Conservation (phyloP, 257 asterid genomes). For the Rubia yunnanensis region DNA sequence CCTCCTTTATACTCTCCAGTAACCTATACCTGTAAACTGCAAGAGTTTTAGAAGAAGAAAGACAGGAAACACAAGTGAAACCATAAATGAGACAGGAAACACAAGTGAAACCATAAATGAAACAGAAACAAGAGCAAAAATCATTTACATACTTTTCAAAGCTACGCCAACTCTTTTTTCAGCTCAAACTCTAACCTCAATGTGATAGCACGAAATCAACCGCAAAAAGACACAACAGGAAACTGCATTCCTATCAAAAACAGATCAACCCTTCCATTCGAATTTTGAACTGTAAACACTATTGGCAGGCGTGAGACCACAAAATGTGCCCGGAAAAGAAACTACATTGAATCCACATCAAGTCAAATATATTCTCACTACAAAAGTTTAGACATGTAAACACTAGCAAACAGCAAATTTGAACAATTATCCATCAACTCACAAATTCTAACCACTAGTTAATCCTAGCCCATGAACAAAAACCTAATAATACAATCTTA, state of each 20-base stretch:
- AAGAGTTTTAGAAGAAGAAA: neutral
- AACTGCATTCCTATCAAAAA: neutral
- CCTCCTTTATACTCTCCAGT: conserved; percentile 22
- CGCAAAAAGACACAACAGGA: neutral
- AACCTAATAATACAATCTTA: neutral
- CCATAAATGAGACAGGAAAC: neutral
- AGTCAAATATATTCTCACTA: neutral
- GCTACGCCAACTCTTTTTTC: neutral
- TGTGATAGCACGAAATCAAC: neutral
- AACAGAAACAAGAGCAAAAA: neutral
- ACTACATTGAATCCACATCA: neutral
- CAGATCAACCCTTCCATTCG: neutral
- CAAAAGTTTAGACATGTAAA: neutral
- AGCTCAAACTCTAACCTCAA: neutral
- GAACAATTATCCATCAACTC: neutral
- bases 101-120: neutral
- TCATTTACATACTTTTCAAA: neutral
- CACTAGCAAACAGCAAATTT: conserved; percentile 1
- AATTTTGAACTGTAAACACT: too few species aligned
- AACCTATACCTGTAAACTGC: conserved; percentile 15
- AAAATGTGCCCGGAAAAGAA: neutral
- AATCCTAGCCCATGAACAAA: conserved; percentile 3
- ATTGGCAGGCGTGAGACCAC: neutral
- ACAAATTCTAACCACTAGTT: conserved; percentile 1
- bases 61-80: neutral